Evolutionary conservation across 75 land plant species (phyloP).

Genomic region (Chamaecyparis obtusa): DNA sequence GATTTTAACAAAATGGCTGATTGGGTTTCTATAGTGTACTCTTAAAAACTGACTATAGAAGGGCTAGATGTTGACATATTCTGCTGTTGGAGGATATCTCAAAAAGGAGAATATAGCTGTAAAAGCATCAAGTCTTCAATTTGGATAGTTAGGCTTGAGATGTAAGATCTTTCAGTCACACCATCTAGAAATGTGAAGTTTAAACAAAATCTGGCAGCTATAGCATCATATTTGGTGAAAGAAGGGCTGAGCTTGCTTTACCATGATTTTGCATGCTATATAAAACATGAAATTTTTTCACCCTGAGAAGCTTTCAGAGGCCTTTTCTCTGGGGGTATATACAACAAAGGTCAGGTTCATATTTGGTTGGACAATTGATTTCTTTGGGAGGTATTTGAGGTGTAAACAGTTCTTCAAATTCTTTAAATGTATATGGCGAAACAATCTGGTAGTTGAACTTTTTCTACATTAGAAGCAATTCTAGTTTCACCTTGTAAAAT

Average conservation of each 20-base stretch:
- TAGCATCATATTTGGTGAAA: not conserved
- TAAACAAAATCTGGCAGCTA: not conserved
- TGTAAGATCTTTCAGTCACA: not conserved
- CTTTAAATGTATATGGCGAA: not conserved
- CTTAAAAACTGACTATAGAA: not conserved
- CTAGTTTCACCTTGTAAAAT: not conserved
- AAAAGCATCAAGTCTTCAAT: not conserved
- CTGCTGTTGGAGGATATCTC: not conserved
- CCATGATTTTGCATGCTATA: not conserved
- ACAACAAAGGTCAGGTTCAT: not conserved
- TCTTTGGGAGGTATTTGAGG: not conserved
- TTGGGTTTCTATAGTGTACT: not conserved
- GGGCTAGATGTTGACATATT: not conserved
- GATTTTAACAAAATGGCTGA: not conserved
- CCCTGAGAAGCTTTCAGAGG: not conserved
- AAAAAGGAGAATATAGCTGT: not conserved
- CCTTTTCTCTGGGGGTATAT: not conserved
- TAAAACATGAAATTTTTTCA: not conserved
- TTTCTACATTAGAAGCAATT: not conserved
- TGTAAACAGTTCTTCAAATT: not conserved
- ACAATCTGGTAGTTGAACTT: not conserved
- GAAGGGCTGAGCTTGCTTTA: not conserved
- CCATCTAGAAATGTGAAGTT: not conserved
- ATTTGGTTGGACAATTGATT: not conserved
- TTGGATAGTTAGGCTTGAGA: not conserved